Evolutionary conservation across 1,284 basidiomycete genomes (phyloP).

Genomic region (Volvariella surrecta): DNA sequence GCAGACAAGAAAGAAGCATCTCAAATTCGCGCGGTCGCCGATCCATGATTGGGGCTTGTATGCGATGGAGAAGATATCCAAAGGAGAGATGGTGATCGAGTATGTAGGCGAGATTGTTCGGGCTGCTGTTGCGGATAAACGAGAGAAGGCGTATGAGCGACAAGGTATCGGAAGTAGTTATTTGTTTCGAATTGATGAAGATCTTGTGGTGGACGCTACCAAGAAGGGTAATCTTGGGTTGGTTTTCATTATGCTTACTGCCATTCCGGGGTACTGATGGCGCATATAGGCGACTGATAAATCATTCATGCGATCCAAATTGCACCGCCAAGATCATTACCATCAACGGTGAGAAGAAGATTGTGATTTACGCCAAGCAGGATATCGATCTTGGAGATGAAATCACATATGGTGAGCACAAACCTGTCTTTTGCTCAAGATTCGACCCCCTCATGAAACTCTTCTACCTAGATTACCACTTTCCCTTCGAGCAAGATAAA

Average conservation of each 20-base stretch:
- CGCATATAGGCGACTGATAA: slow-evolving; percentile 73
- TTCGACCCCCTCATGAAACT: slow-evolving; percentile 3
- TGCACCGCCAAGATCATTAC: slow-evolving; percentile 98
- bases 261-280: too few species aligned
- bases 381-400: slow-evolving; percentile 92
- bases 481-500: slow-evolving; percentile 89
- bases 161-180: slow-evolving; percentile 95
- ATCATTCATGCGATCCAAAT: slow-evolving; percentile 96
- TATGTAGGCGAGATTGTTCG: slow-evolving; percentile 98
- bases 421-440: neutral
- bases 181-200: slow-evolving; percentile 88
- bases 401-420: slow-evolving; percentile 76
- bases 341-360: slow-evolving; percentile 97
- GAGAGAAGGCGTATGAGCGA: slow-evolving; percentile 94
- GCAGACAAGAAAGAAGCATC: slow-evolving; percentile 95
- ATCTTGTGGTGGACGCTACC: slow-evolving; percentile 93
- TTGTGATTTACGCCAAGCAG: slow-evolving; percentile 97
- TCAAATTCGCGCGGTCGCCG: slow-evolving; percentile 91
- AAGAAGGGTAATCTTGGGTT: slow-evolving; percentile 97
- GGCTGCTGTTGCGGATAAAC: slow-evolving; percentile 92
- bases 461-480: slow-evolving; percentile 70
- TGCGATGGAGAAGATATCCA: slow-evolving; percentile 89
- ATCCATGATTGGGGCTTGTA: slow-evolving; percentile 99
- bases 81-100: slow-evolving; percentile 99
- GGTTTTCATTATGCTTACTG: slow-evolving; percentile 23